A percentile compares a stretch with the other conserved stretches of the same genome.
These are phyloP conservation scores for Puccinia novopanici DNA, from an alignment of 1,284 basidiomycete genomes.

Conservation along the genomic window DNA sequence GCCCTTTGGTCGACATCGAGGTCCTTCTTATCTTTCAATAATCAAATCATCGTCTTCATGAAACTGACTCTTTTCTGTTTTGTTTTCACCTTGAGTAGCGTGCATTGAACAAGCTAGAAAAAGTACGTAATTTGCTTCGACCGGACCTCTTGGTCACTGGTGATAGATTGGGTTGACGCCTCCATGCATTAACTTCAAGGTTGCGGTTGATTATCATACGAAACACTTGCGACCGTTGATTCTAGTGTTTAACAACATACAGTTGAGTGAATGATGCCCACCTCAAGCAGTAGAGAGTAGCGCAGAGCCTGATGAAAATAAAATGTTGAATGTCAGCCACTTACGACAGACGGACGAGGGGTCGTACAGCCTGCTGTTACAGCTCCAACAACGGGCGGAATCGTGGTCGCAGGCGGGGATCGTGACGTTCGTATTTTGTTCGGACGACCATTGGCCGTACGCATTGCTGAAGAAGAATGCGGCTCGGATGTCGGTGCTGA, in stretches of 20 bases:
- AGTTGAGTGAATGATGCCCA: conserved; percentile 25
- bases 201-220: conserved; percentile 44
- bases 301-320: background rate
- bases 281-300: background rate
- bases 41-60: background rate
- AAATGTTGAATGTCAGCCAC: conserved; percentile 15
- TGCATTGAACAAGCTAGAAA: conserved; percentile 49
- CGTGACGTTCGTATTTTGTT: conserved; percentile 46
- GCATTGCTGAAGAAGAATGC: conserved; percentile 28
- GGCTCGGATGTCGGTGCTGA: conserved; percentile 41
- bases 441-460: conserved; percentile 51
- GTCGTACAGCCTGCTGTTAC: conserved; percentile 43
- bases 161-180: background rate
- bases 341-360: conserved; percentile 32
- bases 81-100: conserved; percentile 10
- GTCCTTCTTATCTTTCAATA: conserved; percentile 8
- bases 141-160: background rate
- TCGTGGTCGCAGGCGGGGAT: conserved; percentile 49
- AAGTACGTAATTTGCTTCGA: conserved; percentile 13
- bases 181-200: conserved; percentile 13
- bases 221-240: conserved; percentile 34
- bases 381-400: conserved; percentile 48
- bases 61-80: background rate
- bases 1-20: conserved; percentile 50
- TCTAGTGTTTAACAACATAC: conserved; percentile 49